Evolutionary conservation across 2,329 filamentous ascomycete genomes (phyloP).

Genomic region (Trichoderma aggressivum): DNA sequence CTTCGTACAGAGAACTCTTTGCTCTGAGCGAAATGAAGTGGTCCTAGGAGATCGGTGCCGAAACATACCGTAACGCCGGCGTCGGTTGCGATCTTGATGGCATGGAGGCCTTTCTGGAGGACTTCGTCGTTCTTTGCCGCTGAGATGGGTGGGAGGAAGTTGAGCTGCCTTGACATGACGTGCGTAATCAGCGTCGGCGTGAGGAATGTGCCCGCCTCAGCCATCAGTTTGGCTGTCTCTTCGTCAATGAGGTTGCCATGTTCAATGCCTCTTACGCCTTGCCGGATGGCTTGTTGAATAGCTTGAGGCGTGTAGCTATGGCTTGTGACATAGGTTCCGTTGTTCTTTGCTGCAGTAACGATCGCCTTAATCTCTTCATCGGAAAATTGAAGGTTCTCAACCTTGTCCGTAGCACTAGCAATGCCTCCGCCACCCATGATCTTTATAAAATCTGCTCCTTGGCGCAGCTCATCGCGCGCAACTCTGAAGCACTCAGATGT

Average conservation of each 20-base stretch:
- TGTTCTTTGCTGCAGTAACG: slow-evolving; percentile 44
- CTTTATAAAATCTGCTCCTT: slow-evolving; percentile 59
- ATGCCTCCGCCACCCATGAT: slow-evolving; percentile 60
- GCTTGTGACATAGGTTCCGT: slow-evolving; percentile 52
- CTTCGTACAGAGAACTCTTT: slow-evolving; percentile 31
- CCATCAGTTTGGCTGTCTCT: slow-evolving; percentile 47
- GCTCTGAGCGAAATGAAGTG: slow-evolving; percentile 30
- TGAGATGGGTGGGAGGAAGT: slow-evolving; percentile 42
- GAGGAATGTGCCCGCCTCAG: slow-evolving; percentile 44
- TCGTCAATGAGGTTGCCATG: slow-evolving; percentile 41
- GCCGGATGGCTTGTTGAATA: slow-evolving; percentile 52
- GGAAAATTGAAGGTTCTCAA: slow-evolving; percentile 55
- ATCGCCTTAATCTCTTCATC: slow-evolving; percentile 54
- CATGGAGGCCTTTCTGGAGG: slow-evolving; percentile 43
- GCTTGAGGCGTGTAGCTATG: slow-evolving; percentile 54
- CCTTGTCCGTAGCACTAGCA: slow-evolving; percentile 49
- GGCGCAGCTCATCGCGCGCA: slow-evolving; percentile 51
- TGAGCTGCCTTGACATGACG: slow-evolving; percentile 37
- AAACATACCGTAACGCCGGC: slow-evolving; percentile 54
- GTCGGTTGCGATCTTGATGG: slow-evolving; percentile 46
- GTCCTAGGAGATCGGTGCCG: slow-evolving; percentile 40
- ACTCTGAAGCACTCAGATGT: slow-evolving; percentile 51
- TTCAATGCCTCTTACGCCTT: slow-evolving; percentile 54
- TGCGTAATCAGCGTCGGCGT: slow-evolving; percentile 54
- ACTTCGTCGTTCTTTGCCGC: slow-evolving; percentile 49